Evolutionary conservation across 371 early-diverging fungal species (phyloP).

Genomic region (Mortierella sp.): DNA sequence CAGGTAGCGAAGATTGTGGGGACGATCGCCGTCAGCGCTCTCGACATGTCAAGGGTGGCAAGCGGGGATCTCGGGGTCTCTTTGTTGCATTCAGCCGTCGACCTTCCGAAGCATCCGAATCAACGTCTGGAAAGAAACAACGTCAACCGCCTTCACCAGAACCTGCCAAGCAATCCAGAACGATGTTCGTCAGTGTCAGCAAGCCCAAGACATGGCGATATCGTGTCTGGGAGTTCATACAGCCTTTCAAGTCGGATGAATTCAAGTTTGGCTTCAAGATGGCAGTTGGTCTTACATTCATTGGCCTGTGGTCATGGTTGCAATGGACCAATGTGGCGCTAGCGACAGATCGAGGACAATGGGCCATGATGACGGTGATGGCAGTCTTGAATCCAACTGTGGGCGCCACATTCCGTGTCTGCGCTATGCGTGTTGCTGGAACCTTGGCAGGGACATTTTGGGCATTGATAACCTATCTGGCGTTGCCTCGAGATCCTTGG

Average conservation of each 20-base stretch:
- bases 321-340: conserved; percentile 56
- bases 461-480: conserved; percentile 63
- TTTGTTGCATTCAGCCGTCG: conserved; percentile 21
- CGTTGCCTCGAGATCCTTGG: conserved; percentile 61
- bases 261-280: conserved; percentile 71
- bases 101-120: conserved; percentile 4
- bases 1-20: neutral
- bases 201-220: conserved; percentile 56
- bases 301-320: conserved; percentile 63
- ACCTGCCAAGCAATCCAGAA: conserved; percentile 3
- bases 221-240: conserved; percentile 57
- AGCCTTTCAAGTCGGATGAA: conserved; percentile 60
- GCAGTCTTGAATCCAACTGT: conserved; percentile 71
- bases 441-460: conserved; percentile 62
- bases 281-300: conserved; percentile 59
- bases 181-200: conserved; percentile 28
- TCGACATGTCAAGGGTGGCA: neutral
- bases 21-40: neutral
- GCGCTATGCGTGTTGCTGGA: conserved; percentile 66
- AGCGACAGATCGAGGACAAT: conserved; percentile 62
- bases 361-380: conserved; percentile 67
- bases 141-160: conserved; percentile 3
- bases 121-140: neutral
- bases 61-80: conserved; percentile 1
- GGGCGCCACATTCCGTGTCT: conserved; percentile 66